Evolutionary conservation across 257 asterid genomes (phyloP).

Genomic region (Handroanthus guayacan): DNA sequence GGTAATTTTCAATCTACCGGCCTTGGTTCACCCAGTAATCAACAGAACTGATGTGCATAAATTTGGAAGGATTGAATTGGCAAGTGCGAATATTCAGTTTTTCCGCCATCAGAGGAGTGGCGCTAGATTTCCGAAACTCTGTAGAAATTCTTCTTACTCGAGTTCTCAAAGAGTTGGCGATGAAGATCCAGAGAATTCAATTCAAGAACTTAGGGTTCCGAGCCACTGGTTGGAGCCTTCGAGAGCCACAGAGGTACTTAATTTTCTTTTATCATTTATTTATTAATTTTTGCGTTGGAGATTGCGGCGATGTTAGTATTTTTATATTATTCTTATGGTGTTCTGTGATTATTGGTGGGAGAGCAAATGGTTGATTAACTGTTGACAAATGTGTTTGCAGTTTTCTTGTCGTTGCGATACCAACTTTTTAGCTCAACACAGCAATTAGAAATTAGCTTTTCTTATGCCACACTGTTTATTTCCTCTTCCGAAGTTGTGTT

Average conservation of each 20-base stretch:
- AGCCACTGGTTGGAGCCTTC: conserved; percentile 73
- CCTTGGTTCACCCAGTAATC: conserved; percentile 24
- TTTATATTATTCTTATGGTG: not conserved
- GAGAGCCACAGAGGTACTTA: conserved; percentile 67
- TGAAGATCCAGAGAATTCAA: conserved; percentile 42
- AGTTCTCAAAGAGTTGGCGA: conserved; percentile 41
- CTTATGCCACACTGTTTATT: not conserved
- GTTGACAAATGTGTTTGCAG: not conserved
- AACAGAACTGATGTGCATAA: not conserved
- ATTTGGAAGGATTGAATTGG: conserved; percentile 24
- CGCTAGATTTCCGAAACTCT: conserved; percentile 24
- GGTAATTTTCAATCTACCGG: conserved; percentile 27
- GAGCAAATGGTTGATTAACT: not conserved
- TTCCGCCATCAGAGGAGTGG: conserved; percentile 23
- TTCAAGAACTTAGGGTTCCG: conserved; percentile 77
- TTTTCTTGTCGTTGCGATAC: not conserved
- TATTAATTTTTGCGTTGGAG: not conserved
- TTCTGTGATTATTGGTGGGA: not conserved
- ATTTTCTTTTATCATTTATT: not conserved
- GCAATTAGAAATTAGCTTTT: not conserved
- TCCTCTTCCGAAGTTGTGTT: not conserved
- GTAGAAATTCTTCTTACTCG: conserved; percentile 28
- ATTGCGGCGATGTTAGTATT: not conserved
- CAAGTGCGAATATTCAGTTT: conserved; percentile 11
- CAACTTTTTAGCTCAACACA: not conserved